phyloP scores from a whole-genome alignment of 192 early-diverging fungal genomes.

The Coemansia pectinata region DNA sequence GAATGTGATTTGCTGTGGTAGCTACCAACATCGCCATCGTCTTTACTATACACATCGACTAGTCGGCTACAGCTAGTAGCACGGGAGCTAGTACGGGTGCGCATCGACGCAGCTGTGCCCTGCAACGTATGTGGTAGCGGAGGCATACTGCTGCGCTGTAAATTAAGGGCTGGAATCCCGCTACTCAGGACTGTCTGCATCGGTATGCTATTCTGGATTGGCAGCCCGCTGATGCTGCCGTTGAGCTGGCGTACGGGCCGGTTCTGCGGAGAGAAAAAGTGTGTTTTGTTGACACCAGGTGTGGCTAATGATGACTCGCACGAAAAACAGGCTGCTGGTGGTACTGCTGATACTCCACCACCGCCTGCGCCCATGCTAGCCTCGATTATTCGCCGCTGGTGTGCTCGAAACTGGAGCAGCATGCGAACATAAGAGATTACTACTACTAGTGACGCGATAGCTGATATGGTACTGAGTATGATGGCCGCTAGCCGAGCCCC shows the following conservation, averaged over 20 bases:
- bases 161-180: neutral
- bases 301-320: constrained; percentile 46
- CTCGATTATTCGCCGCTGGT: constrained; percentile 42
- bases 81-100: constrained; percentile 8
- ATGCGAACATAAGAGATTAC: constrained; percentile 39
- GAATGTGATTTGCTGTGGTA: neutral
- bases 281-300: constrained; percentile 22
- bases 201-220: neutral
- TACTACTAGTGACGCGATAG: constrained; percentile 32
- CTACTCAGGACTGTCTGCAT: neutral
- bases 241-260: neutral
- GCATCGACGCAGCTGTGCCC: neutral
- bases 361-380: constrained; percentile 11
- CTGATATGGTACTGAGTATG: constrained; percentile 37
- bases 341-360: neutral
- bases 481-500: constrained; percentile 39
- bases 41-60: neutral
- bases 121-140: constrained; percentile 13
- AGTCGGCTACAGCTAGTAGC: constrained; percentile 17
- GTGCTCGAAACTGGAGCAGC: constrained; percentile 29
- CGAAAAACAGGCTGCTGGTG: constrained; percentile 30
- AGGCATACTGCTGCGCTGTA: constrained; percentile 30
- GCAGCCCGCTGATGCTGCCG: neutral
- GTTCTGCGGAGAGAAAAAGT: constrained; percentile 17
- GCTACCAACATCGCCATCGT: neutral